Evolutionary conservation across 345 rosid genomes (phyloP), one percentile per base, ranked within the genome.

Genomic region (Salix dunnii): DNA sequence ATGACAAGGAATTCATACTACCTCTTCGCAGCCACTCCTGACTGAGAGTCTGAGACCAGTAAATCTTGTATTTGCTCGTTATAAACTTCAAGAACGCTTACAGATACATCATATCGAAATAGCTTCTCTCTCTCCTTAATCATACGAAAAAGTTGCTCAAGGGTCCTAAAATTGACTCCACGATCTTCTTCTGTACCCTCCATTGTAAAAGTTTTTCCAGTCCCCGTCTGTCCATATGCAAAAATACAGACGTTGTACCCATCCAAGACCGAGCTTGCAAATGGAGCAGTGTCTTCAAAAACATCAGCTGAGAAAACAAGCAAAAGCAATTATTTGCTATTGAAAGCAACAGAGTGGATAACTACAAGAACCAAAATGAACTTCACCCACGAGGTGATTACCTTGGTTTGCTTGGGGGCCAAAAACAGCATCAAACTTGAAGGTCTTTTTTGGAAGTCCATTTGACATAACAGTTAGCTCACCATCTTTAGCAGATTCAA

Each of bases 161-260:
- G 90, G 72, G 90, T 93, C 83, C 94, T 89, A 73, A 89, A 96
- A 80, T 96, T 96, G 62, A 96, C 99, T 82, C 99, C 99, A 76
- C 99, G 97, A 46, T 89, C 91, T 72, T 88, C 87, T 66, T 83
- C 87, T 77, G 94, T 92, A 21, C 98, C 98, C 74, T 96, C 97
- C 99, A 93, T 96, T 40, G 98, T 93, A 77, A 89, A 96, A 66
- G 97, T 93, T 82, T 96, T 96, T 20, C 98, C 94, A 5, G 95
- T 91, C 69, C 99, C 99, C 55, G 99, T 96, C 84, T 96, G 99
- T 51, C 99, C 98, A 80, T 96, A 92, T 72, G 98, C 98, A 69
- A 92, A 96, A 72, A 96, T 90, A 82, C 98, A 96, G 21, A 90
- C 99, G 76, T 96, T 93, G 89, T 88, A 93, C 36, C 99, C 99